Evolutionary conservation across 768 basidiomycete genomes (phyloP).

Genomic region (Lactarius hengduanensis): DNA sequence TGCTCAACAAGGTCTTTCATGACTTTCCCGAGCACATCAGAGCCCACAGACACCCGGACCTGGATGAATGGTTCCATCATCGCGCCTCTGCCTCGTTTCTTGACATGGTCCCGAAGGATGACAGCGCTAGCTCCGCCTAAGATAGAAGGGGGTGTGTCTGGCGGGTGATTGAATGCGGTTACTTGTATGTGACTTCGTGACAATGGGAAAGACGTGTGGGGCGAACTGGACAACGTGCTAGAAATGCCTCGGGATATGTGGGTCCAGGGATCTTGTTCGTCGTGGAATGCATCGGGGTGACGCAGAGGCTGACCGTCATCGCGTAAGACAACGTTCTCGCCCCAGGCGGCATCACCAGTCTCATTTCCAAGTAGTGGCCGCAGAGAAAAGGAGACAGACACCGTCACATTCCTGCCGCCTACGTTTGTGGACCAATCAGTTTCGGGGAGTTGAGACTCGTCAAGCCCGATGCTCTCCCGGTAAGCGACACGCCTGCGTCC

Average conservation of each 20-base stretch:
- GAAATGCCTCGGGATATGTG: slow-evolving; percentile 67
- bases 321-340: slow-evolving; percentile 71
- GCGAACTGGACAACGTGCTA: slow-evolving; percentile 73
- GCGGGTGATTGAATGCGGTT: slow-evolving; percentile 43
- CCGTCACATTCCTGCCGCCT: slow-evolving; percentile 51
- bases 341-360: slow-evolving; percentile 66
- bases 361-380: slow-evolving; percentile 55
- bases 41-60: slow-evolving; percentile 65
- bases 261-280: slow-evolving; percentile 43
- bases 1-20: slow-evolving; percentile 84
- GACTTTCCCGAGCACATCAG: slow-evolving; percentile 69
- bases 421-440: slow-evolving; percentile 64
- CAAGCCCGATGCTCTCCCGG: slow-evolving; percentile 54
- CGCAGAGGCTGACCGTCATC: slow-evolving; percentile 50
- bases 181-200: slow-evolving; percentile 63
- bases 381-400: slow-evolving; percentile 55
- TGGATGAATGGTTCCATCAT: slow-evolving; percentile 77
- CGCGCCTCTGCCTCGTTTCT: slow-evolving; percentile 63
- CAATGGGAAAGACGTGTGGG: slow-evolving; percentile 70
- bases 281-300: slow-evolving; percentile 48
- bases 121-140: slow-evolving; percentile 63
- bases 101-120: slow-evolving; percentile 61
- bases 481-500: slow-evolving; percentile 78
- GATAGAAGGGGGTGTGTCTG: slow-evolving; percentile 46
- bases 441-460: slow-evolving; percentile 32